These are phyloP conservation scores for Paracamarosporium sp. DNA, from an alignment of 2,329 filamentous ascomycete species.

Conservation along the genomic window DNA sequence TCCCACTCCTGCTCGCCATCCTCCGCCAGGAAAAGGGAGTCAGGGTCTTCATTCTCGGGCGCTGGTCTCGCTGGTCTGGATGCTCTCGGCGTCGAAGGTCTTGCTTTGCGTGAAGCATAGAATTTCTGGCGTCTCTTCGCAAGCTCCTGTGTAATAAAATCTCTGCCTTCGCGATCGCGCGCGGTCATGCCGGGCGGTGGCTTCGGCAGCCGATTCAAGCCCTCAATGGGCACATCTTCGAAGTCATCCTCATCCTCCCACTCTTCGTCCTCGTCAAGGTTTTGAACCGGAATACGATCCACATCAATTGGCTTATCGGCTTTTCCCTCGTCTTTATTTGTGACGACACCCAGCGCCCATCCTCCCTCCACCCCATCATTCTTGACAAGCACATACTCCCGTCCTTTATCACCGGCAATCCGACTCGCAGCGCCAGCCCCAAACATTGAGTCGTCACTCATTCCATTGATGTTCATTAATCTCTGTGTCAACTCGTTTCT, in stretches of 20 bases:
- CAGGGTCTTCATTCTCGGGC: slow-evolving; percentile 49
- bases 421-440: slow-evolving; percentile 66
- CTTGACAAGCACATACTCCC: slow-evolving; percentile 95
- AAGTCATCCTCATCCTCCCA: slow-evolving; percentile 81
- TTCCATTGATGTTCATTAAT: slow-evolving; percentile 92
- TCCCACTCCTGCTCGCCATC: slow-evolving; percentile 51
- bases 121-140: slow-evolving; percentile 55
- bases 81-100: slow-evolving; percentile 19
- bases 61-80: slow-evolving; percentile 23
- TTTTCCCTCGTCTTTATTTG: slow-evolving; percentile 79
- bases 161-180: slow-evolving; percentile 40
- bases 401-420: slow-evolving; percentile 83
- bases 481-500: slow-evolving; percentile 93
- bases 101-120: slow-evolving; percentile 52
- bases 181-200: slow-evolving; percentile 41
- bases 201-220: slow-evolving; percentile 82
- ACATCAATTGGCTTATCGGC: slow-evolving; percentile 91
- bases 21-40: slow-evolving; percentile 64
- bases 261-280: slow-evolving; percentile 66
- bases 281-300: slow-evolving; percentile 64
- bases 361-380: slow-evolving; percentile 95
- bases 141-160: slow-evolving; percentile 45
- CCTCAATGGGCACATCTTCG: slow-evolving; percentile 91
- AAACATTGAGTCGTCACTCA: slow-evolving; percentile 78
- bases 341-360: slow-evolving; percentile 94